These are phyloP conservation scores for Phytopythium ostracodes DNA, from an alignment of 352 stramenopile species.

Conservation along the genomic window DNA sequence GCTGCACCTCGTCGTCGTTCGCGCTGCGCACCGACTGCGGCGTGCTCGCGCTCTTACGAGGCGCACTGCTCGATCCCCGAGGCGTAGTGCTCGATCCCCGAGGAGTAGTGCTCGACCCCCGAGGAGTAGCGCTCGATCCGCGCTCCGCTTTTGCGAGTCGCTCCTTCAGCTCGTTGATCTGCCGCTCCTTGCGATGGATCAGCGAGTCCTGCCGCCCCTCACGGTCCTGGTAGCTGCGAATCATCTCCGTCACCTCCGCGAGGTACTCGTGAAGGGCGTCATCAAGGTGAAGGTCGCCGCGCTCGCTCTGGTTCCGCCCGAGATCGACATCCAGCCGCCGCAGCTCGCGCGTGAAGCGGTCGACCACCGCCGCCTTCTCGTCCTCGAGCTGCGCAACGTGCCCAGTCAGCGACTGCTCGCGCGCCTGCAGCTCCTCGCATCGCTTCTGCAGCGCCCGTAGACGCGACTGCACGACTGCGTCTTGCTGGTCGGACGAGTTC, in stretches of 20 bases:
- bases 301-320: slow-evolving; percentile 9
- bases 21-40: slow-evolving; percentile 5
- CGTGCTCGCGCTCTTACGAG: slow-evolving; percentile 7
- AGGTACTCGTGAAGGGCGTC: slow-evolving; percentile 16
- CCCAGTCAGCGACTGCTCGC: slow-evolving; percentile 26
- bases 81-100: neutral
- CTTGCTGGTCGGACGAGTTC: neutral
- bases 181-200: slow-evolving; percentile 38
- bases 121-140: neutral
- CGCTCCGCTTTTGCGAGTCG: slow-evolving; percentile 13
- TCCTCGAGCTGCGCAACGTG: slow-evolving; percentile 36
- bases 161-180: slow-evolving; percentile 35
- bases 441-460: slow-evolving; percentile 24
- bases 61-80: neutral
- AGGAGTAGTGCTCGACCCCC: neutral
- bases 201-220: slow-evolving; percentile 37
- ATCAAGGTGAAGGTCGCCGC: slow-evolving; percentile 5
- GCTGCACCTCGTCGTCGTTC: slow-evolving; percentile 15
- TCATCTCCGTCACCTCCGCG: slow-evolving; percentile 28
- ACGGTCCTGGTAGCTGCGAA: slow-evolving; percentile 42
- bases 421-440: slow-evolving; percentile 23
- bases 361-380: slow-evolving; percentile 27
- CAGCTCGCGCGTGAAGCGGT: slow-evolving; percentile 38
- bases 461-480: slow-evolving; percentile 10
- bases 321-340: slow-evolving; percentile 34